These are phyloP conservation scores for Auricularia sp. DNA, from an alignment of 768 basidiomycete species.

Conservation along the genomic window DNA sequence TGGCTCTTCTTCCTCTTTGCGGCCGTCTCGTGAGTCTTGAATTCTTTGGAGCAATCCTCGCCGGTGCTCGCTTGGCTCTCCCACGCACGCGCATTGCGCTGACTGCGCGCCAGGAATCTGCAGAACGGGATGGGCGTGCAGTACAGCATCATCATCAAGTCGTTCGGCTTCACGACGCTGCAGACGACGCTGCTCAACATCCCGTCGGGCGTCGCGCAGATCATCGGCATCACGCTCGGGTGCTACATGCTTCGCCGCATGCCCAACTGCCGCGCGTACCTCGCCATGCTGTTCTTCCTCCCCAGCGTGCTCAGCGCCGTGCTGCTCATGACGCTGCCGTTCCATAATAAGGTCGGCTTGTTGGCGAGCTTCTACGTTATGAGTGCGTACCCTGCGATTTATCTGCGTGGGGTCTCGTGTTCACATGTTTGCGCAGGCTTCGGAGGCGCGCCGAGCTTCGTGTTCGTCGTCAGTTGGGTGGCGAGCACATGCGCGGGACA, in stretches of 20 bases:
- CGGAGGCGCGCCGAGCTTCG: constrained; percentile 10
- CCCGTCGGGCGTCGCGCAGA: constrained; percentile 9
- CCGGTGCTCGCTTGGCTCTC: background rate
- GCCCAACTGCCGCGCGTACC: constrained; percentile 17
- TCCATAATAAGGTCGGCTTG: constrained; percentile 13
- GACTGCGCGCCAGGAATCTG: constrained; percentile 4
- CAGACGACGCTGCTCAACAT: constrained; percentile 14
- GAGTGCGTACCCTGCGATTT: no score
- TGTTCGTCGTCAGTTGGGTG: constrained; percentile 10
- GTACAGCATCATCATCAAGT: constrained; percentile 12
- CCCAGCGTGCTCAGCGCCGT: constrained; percentile 19
- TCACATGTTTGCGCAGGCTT: constrained; percentile 7
- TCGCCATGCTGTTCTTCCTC: constrained; percentile 17
- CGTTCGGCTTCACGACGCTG: constrained; percentile 11
- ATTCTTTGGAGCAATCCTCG: background rate
- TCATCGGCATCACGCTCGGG: constrained; percentile 8
- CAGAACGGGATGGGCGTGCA: constrained; percentile 15
- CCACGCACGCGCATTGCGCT: background rate
- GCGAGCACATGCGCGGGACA: constrained; percentile 10
- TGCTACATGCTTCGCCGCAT: constrained; percentile 7
- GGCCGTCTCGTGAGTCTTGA: constrained; percentile 8
- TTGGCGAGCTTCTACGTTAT: constrained; percentile 10
- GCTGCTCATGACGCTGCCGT: constrained; percentile 12
- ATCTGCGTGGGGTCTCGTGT: no score
- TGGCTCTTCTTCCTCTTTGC: constrained; percentile 13